These are phyloP conservation scores for Moricandia arvensis DNA, from an alignment of 345 rosid genomes.

Conservation along the genomic window DNA sequence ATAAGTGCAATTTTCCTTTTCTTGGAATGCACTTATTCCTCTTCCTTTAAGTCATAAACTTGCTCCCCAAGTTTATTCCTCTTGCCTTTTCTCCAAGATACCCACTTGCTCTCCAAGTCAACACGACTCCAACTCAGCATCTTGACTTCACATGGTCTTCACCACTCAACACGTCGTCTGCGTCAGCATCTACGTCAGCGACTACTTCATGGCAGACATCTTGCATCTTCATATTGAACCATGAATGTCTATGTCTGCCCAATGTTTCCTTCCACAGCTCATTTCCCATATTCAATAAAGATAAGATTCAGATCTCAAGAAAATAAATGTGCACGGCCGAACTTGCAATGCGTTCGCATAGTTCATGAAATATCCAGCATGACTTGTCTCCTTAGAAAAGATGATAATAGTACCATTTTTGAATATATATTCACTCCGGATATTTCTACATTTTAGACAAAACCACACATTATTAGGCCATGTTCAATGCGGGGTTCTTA, in stretches of 20 bases:
- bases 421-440: slow-evolving; percentile 1
- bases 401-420: slow-evolving; percentile 7
- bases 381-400: slow-evolving; percentile 5
- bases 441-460: not conserved
- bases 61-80: too few relatives aligned
- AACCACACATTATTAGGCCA: not conserved
- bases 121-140: too few relatives aligned
- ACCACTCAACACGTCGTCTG: too few relatives aligned
- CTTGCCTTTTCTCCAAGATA: too few relatives aligned
- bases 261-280: slow-evolving; percentile 11
- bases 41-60: too few relatives aligned
- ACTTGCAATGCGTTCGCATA: not conserved
- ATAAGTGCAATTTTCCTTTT: too few relatives aligned
- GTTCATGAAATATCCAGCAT: not conserved
- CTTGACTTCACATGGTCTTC: too few relatives aligned
- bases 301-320: slow-evolving; percentile 6
- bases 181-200: too few relatives aligned
- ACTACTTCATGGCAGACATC: too few relatives aligned
- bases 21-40: too few relatives aligned
- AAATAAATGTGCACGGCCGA: not conserved
- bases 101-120: too few relatives aligned
- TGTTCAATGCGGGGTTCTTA: too few relatives aligned
- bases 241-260: not conserved
- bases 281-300: slow-evolving; percentile 4
- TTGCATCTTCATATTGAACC: not conserved